Conservation (phyloP, 345 rosid species). For the Litchi chinensis region DNA sequence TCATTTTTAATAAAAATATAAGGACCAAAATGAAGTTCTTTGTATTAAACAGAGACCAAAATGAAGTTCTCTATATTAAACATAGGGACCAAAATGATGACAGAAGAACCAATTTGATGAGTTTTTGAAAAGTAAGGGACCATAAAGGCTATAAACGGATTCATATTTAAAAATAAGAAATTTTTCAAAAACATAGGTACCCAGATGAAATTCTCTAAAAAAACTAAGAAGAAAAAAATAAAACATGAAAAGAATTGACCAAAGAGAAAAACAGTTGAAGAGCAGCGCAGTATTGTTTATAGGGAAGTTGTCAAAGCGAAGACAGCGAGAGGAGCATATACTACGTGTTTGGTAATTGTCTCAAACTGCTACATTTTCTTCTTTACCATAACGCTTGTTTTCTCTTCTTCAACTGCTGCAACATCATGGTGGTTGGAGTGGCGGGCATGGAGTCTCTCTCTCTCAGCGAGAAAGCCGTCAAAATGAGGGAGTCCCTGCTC, state of each 20-base stretch:
- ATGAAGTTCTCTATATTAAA: no score
- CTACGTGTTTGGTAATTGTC: background rate
- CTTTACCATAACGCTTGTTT: background rate
- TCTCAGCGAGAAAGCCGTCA: constrained; percentile 65
- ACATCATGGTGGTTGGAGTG: constrained; percentile 47
- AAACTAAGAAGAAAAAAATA: no score
- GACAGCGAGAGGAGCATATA: background rate
- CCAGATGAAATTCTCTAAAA: no score
- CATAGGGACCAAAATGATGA: no score
- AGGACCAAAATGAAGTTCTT: no score
- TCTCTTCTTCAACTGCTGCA: background rate
- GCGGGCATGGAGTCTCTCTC: constrained; percentile 58
- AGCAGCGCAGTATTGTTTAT: background rate
- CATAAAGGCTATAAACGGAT: no score
- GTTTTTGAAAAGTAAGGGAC: no score
- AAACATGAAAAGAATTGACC: constrained; percentile 3
- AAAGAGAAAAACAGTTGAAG: background rate
- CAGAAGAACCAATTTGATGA: no score
- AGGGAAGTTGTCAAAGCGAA: background rate
- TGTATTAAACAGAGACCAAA: no score
- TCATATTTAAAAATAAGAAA: no score
- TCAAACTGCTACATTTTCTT: constrained; percentile 9
- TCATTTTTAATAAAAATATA: no score
- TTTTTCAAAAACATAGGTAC: no score
- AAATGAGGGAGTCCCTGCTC: constrained; percentile 80